Conservation (phyloP, 2,329 filamentous ascomycete genomes). For the Alternaria viburni region DNA sequence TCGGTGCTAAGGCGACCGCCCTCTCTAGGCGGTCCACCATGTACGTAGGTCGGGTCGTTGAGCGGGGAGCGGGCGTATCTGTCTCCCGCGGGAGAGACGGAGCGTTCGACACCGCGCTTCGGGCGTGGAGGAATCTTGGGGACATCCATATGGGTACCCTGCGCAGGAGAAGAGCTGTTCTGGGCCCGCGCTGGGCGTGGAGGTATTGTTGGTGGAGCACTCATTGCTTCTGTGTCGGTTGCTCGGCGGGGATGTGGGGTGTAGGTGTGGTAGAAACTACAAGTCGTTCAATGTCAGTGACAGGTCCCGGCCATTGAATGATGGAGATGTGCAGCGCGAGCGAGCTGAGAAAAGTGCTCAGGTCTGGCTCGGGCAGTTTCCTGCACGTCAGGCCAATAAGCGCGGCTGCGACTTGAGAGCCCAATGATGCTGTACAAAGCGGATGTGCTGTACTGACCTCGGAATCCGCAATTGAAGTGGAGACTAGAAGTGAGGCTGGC, state of each 20-base stretch:
- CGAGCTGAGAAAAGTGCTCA: constrained; percentile 21
- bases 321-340: constrained; percentile 26
- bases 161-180: constrained; percentile 50
- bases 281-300: constrained; percentile 30
- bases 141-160: constrained; percentile 56
- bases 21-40: constrained; percentile 45
- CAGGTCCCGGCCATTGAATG: constrained; percentile 18
- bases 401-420: constrained; percentile 18
- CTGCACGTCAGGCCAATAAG: constrained; percentile 25
- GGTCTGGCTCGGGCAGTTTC: constrained; percentile 18
- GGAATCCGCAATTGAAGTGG: constrained; percentile 16
- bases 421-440: constrained; percentile 28
- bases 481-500: constrained; percentile 2
- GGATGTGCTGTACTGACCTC: constrained; percentile 20
- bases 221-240: constrained; percentile 47
- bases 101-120: constrained; percentile 70
- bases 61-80: constrained; percentile 86
- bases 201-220: constrained; percentile 62
- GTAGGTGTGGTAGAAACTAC: constrained; percentile 18
- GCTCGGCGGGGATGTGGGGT: constrained; percentile 20
- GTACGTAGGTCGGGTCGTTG: constrained; percentile 69
- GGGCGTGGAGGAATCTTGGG: constrained; percentile 85
- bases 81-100: constrained; percentile 76
- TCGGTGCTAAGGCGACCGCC: constrained; percentile 44
- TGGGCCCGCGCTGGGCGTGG: constrained; percentile 66